Base-by-base conservation (phyloP, 345 rosid species). In the Lepidium didymum region DNA sequence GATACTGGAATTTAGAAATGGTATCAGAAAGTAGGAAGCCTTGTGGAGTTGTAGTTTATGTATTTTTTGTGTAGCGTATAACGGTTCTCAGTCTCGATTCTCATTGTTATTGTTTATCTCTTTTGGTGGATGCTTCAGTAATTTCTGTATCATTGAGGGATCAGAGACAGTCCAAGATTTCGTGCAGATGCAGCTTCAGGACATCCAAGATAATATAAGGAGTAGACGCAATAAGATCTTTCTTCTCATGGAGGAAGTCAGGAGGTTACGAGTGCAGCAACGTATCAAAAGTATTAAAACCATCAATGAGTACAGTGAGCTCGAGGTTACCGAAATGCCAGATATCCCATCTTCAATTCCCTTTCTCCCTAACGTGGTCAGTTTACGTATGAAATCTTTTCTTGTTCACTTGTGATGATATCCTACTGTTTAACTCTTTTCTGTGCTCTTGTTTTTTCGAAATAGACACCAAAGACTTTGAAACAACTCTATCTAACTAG, bases 191-290 rank as follows among this genome's bases (percentile, higher is more conserved):
- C 97, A 85, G 83, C 62, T 73, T 41, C 84, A 75, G 81, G 97
- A 93, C 71, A 88, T 93, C 19, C 84, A 93, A 43, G 97, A 90
- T 64, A 88, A 77, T 74, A 93, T 93, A 29, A 80, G 77, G 87
- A 90, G 92, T 58, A 79, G 96, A 79, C 96, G 98, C 51, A 88
- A 85, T 69, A 93, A 85, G 83, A 90, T 88, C 31, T 93, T 93
- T 82, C 91, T 93, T 14, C 98, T 93, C 67, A 93, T 93, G 98
- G 98, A 93, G 78, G 98, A 93, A 96, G 86, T 90, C 4, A 87
- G 98, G 83, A 88, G 98, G 81, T 67, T 93, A 46, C 74, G 97
- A 45, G 81, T 93, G 10, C 98, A 90, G 47, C 96, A 93, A 54
- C 84, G 98, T 5, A 80, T 87, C 29, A 93, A 79, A 86, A 79